Base-by-base conservation (phyloP, 2,329 filamentous ascomycete species). In the Alternaria dauci region DNA sequence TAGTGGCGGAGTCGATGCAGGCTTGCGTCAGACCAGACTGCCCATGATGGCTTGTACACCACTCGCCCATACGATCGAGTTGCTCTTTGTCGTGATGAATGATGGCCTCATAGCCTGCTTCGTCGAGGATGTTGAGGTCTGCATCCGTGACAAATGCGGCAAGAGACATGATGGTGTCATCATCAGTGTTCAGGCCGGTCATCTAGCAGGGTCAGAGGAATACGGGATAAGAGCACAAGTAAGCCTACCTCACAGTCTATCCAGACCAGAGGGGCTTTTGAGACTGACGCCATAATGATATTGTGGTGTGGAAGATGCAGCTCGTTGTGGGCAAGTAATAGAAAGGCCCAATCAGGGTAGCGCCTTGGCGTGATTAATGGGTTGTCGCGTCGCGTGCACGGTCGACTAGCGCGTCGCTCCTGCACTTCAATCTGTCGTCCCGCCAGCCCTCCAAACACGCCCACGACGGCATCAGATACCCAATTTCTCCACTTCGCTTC, bases 71-170 rank as follows among this genome's bases (percentile, higher is more conserved):
- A 72, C 83, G 79, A 72, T 90, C 88, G 70, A 98, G 87, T 42
- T 87, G 86, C 55, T 87, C 83, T 71, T 88, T 83, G 1, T 88
- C 83, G 71, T 92, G 91, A 76, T 94, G 90, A 59, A 99, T 86
- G 46, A 94, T 84, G 28, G 86, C 87, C 73, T 96, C 92, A 84
- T 91, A 97, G 68, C 94, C 94, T 32, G 84, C 78, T 25, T 88
- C 82, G 61, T 97, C 93, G 26, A 96, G 80, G 34, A 96, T 78
- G 58, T 91, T 86, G 20, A 99, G 86, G 62, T 93, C 83, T 54
- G 88, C 86, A 68, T 94, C 91, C 8, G 95, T 99, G 76, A 99
- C 87, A 79, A 96, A 90, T 81, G 94, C 97, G 79, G 91, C 94
- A 58, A 98, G 91, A 72, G 96, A 93, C 74, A 98, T 88, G 73